These are phyloP conservation scores for Boletus reticulatus DNA, from an alignment of 768 basidiomycete species.

Conservation along the genomic window DNA sequence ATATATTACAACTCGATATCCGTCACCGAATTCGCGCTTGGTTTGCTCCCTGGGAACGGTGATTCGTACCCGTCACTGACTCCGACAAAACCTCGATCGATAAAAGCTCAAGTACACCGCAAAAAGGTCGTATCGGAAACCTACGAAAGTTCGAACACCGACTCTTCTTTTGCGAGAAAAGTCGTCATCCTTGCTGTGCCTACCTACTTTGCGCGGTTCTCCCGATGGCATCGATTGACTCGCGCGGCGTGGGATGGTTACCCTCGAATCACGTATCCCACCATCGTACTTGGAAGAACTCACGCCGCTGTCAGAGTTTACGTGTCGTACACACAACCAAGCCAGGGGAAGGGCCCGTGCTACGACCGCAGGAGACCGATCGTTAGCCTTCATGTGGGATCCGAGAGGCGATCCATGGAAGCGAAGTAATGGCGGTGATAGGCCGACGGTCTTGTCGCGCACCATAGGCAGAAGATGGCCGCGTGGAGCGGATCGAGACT, in stretches of 20 bases:
- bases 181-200: slow-evolving; percentile 14
- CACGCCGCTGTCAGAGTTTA: slow-evolving; percentile 30
- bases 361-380: slow-evolving; percentile 9
- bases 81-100: slow-evolving; percentile 24
- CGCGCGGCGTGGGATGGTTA: slow-evolving; percentile 16
- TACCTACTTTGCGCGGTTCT: slow-evolving; percentile 11
- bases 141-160: slow-evolving; percentile 8
- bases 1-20: neutral
- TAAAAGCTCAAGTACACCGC: slow-evolving; percentile 7
- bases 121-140: slow-evolving; percentile 19
- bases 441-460: slow-evolving; percentile 10
- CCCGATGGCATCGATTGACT: slow-evolving; percentile 32
- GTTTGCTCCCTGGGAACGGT: slow-evolving; percentile 20
- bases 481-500: slow-evolving; percentile 18
- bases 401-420: slow-evolving; percentile 18
- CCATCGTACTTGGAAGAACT: slow-evolving; percentile 15
- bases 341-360: slow-evolving; percentile 2
- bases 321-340: slow-evolving; percentile 18
- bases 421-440: slow-evolving; percentile 28
- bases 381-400: slow-evolving; percentile 5
- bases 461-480: slow-evolving; percentile 18
- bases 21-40: slow-evolving; percentile 22
- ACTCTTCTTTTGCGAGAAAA: slow-evolving; percentile 10
- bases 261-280: slow-evolving; percentile 30
- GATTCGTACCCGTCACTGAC: slow-evolving; percentile 25